Evolutionary conservation across 139 green algal species (phyloP), one percentile per base, ranked within the genome.

Genomic region (Spirogloea muscicola): DNA sequence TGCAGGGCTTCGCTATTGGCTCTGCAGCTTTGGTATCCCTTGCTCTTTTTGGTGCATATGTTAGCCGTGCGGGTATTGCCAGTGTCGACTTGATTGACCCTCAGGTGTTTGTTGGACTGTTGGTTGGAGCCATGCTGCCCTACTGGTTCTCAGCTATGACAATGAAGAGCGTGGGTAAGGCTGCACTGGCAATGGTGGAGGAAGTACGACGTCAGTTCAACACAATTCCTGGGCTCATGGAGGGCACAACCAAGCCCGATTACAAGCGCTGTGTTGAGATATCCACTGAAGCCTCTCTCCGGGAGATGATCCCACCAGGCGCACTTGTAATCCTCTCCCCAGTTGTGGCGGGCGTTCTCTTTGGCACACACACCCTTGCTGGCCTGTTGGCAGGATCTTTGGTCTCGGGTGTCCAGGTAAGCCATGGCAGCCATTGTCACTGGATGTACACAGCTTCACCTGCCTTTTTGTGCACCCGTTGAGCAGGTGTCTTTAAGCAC

Each of bases 1-100:
- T 77, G 68, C 51, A 71, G 51, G 92, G 93, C 72, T 97, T 97
- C 81, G 93, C 93, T 79, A 97, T 97, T 71, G 93, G 91, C 68
- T 97, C 93, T 1, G 93, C 93, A 57, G 93, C 93, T 0, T 90
- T 98, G 3, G 91, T 97, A 60, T 97, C 93, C 18, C 88, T 98
- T 40, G 93, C 93, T 1, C 88, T 98, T 60, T 98, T 97, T 68
- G 93, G 93, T 57, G 92, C 92, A 60, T 98, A 94, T 72, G 72
- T 95, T 48, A 94, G 87, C 0, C 88, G 89, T 46, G 88, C 91
- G 49, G 85, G 86, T 63, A 93, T 97, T 59, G n/a, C 7, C 27
- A 29, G 4, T 3, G 72, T 68, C 27, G 55, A 76, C 43, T 3
- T 81, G n/a, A 0, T 96, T 90, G 82, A 96, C 95, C 80, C 87